Evolutionary conservation across 2,329 filamentous ascomycete species (phyloP).

Genomic region (Apiospora marii): DNA sequence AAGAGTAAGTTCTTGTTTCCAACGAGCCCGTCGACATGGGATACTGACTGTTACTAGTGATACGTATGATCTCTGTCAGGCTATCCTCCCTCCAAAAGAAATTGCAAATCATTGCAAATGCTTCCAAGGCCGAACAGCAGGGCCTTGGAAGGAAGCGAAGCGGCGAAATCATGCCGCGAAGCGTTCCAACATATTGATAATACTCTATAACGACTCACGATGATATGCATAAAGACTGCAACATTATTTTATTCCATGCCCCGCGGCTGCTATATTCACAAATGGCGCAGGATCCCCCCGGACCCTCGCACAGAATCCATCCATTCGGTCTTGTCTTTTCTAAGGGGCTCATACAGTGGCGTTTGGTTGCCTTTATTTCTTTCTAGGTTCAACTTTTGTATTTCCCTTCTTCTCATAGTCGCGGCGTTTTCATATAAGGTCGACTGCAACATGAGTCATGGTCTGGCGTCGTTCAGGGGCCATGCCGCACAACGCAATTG

Average conservation of each 20-base stretch:
- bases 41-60: slow-evolving; percentile 56
- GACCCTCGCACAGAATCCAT: slow-evolving; percentile 1
- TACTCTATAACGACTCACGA: slow-evolving; percentile 25
- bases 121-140: slow-evolving; percentile 58
- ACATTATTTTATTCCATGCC: slow-evolving; percentile 22
- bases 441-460: slow-evolving; percentile 7
- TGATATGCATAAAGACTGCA: slow-evolving; percentile 26
- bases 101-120: slow-evolving; percentile 66
- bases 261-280: slow-evolving; percentile 19
- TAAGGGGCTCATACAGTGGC: slow-evolving; percentile 12
- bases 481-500: neutral
- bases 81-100: slow-evolving; percentile 66
- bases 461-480: slow-evolving; percentile 4
- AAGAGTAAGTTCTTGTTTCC: slow-evolving; percentile 65
- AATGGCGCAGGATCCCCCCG: neutral
- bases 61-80: slow-evolving; percentile 67
- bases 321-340: slow-evolving; percentile 21
- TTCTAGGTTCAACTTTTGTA: slow-evolving; percentile 8
- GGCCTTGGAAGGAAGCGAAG: slow-evolving; percentile 57
- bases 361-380: slow-evolving; percentile 7
- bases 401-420: slow-evolving; percentile 17
- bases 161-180: slow-evolving; percentile 63
- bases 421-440: slow-evolving; percentile 15
- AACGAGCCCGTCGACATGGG: slow-evolving; percentile 28
- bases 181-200: slow-evolving; percentile 52